phyloP scores from a whole-genome alignment of 768 basidiomycete genomes.

The Boletus insuetus region DNA sequence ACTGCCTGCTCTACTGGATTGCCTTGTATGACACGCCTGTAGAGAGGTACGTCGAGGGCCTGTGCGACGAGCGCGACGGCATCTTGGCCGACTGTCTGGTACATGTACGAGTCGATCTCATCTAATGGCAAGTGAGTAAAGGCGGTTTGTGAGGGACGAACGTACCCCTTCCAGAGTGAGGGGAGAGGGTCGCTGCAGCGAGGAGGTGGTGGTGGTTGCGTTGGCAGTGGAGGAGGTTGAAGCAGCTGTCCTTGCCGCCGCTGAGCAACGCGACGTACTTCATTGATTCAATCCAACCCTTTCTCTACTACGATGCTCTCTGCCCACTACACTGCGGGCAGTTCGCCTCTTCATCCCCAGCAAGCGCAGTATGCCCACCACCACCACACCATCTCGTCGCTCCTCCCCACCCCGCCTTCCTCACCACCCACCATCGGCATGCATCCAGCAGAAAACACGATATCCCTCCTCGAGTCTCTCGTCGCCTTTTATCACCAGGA shows the following conservation, averaged over 20 bases:
- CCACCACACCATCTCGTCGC: conserved; percentile 30
- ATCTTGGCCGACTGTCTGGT: conserved; percentile 98
- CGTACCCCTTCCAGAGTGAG: conserved; percentile 79
- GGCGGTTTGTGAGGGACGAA: background rate
- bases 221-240: conserved; percentile 86
- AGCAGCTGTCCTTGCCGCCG: conserved; percentile 98
- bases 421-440: conserved; percentile 31
- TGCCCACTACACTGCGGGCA: conserved; percentile 19
- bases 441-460: conserved; percentile 45
- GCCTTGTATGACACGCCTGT: conserved; percentile 78
- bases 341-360: conserved; percentile 19
- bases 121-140: conserved; percentile 47
- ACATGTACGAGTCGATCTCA: conserved; percentile 97
- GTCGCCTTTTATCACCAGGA: conserved; percentile 68
- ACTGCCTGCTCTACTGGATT: conserved; percentile 73
- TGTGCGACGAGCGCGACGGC: conserved; percentile 83
- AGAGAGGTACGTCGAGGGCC: conserved; percentile 84
- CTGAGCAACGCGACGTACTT: conserved; percentile 93
- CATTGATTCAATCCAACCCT: no score
- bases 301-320: conserved; percentile 71
- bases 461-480: conserved; percentile 60
- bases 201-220: conserved; percentile 84
- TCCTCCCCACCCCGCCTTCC: conserved; percentile 33
- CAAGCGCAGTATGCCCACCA: conserved; percentile 22
- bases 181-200: conserved; percentile 86